Evolutionary conservation across 352 stramenopile species (phyloP), one percentile per base, ranked within the genome.

Genomic region (Phytophthora meadii): DNA sequence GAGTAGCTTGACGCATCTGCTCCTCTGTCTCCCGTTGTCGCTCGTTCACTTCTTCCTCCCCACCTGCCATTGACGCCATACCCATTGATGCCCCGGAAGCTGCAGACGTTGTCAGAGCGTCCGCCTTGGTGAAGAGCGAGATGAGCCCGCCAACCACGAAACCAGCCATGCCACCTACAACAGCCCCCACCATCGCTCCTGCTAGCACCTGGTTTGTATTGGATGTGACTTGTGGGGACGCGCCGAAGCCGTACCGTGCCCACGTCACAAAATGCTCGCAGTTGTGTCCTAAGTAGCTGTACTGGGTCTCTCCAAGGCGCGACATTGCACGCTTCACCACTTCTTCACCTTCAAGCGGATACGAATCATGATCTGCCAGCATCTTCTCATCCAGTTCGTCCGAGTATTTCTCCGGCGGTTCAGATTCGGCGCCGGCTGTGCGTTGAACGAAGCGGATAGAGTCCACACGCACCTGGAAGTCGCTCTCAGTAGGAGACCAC

Each of bases 211-310:
- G 76, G 24, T 84, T 86, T 0, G 77, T 70, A 36, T 90, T 82
- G 19, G 79, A 83, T 3, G 58, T 56, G 9, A 83, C 79, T 15
- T 92, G 83, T 25, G 81, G 83, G 32, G 83, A 92, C 47, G 76
- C 68, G 2, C 76, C 74, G 10, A 77, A 58, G 15, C 79, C 79
- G 55, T 92, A 90, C 34, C 81, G 70, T 11, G 79, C 83, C 83
- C 79, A 92, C 45, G 83, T 90, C 41, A 90, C 83, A 69, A 92
- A 92, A 61, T 92, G 83, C 54, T 92, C 83, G 73, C 83, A 92
- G 54, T 92, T 92, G 72, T 85, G 72, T 5, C 25, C 57, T 36
- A 92, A 32, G 19, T 47, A 84, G 50, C 79, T 74, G 67, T 92
- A 92, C 27, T 74, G 65, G 25, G 57, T 65, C 62, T 88, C 81